A percentile compares a stretch with the other conserved stretches of the same genome.
Conservation (phyloP, 2,329 filamentous ascomycete genomes). For the Neophaeococcomyces aloes region DNA sequence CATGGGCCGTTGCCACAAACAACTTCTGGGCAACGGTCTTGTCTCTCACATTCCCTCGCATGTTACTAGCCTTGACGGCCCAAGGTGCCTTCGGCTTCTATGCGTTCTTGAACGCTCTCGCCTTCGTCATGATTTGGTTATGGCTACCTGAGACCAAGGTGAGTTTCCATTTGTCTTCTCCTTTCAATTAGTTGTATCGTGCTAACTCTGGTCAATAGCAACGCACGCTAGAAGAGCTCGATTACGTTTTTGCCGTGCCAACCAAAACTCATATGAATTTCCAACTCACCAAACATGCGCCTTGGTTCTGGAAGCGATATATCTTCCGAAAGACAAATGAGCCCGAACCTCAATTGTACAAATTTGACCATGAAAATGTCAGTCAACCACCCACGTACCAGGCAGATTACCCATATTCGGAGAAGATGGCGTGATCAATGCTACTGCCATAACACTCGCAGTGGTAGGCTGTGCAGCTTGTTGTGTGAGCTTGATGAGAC, state of each 20-base stretch:
- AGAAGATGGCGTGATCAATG: slow-evolving; percentile 1
- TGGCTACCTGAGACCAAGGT: slow-evolving; percentile 25
- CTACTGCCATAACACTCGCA: background rate
- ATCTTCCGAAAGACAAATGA: slow-evolving; percentile 26
- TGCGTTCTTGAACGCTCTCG: slow-evolving; percentile 36
- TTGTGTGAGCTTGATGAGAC: background rate
- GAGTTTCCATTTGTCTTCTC: background rate
- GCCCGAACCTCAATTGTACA: slow-evolving; percentile 38
- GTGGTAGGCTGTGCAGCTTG: background rate
- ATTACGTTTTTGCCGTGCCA: slow-evolving; percentile 45
- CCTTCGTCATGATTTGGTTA: slow-evolving; percentile 39
- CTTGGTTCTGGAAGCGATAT: slow-evolving; percentile 39
- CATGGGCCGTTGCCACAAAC: slow-evolving; percentile 27
- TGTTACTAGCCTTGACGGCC: slow-evolving; percentile 33
- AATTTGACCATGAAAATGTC: slow-evolving; percentile 29
- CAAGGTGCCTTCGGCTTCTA: slow-evolving; percentile 49
- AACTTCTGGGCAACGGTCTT: slow-evolving; percentile 28
- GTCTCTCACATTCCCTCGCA: slow-evolving; percentile 33
- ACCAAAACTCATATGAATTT: slow-evolving; percentile 35
- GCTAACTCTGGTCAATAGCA: slow-evolving; percentile 6
- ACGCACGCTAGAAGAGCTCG: slow-evolving; percentile 38
- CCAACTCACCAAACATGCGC: slow-evolving; percentile 29
- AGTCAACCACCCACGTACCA: background rate
- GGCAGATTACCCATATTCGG: background rate
- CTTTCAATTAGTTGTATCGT: too few relatives aligned